phyloP scores from a whole-genome alignment of 225 moss, liverwort and hornwort genomes.

The Sphagnum tenellum region DNA sequence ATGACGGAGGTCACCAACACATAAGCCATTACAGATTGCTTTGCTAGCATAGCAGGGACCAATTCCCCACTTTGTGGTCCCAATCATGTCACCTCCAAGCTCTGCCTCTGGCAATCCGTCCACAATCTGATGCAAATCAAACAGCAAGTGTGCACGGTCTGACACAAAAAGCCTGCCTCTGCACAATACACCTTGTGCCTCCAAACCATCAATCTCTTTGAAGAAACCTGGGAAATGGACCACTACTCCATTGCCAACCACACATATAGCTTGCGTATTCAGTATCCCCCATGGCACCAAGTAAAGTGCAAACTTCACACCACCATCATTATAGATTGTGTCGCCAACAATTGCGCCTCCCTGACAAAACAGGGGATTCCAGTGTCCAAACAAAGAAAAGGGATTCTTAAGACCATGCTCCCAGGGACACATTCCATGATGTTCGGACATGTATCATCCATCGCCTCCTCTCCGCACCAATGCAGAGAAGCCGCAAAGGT shows the following conservation, averaged over 20 bases:
- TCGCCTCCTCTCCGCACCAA: no score
- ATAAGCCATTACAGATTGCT: slow-evolving; percentile 80
- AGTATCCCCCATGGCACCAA: slow-evolving; percentile 94
- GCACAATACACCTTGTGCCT: slow-evolving; percentile 66
- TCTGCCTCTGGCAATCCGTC: slow-evolving; percentile 81
- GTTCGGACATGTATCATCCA: background rate
- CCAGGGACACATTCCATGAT: background rate
- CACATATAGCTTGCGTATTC: slow-evolving; percentile 75
- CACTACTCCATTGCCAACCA: slow-evolving; percentile 96
- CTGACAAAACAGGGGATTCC: slow-evolving; percentile 18
- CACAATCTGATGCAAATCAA: slow-evolving; percentile 72
- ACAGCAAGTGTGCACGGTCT: slow-evolving; percentile 85
- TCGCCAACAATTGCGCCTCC: slow-evolving; percentile 98
- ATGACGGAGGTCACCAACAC: slow-evolving; percentile 85
- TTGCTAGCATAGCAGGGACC: slow-evolving; percentile 97
- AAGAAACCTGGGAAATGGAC: slow-evolving; percentile 95
- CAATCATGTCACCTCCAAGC: slow-evolving; percentile 78
- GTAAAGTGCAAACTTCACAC: slow-evolving; percentile 84
- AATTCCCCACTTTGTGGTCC: slow-evolving; percentile 95
- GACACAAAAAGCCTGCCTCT: slow-evolving; percentile 83
- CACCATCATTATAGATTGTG: slow-evolving; percentile 87
- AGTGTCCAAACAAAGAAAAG: background rate
- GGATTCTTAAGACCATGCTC: background rate
- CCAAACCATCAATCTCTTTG: slow-evolving; percentile 70
- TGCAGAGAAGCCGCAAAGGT: no score